Conservation (phyloP, 2,329 filamentous ascomycete genomes). For the Colletotrichum sidae region DNA sequence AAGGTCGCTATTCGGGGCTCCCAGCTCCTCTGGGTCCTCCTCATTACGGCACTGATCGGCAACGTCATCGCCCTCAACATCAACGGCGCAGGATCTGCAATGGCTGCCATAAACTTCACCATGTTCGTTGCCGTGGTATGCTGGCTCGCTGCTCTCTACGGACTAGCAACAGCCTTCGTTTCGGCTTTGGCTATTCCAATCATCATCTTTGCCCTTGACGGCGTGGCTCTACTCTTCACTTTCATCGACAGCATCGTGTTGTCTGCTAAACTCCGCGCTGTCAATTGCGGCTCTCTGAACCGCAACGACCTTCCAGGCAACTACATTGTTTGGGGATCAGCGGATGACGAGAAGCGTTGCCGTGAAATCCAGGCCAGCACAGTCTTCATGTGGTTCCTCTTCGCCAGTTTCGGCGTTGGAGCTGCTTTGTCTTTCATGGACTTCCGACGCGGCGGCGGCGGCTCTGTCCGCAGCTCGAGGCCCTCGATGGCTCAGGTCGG, state of each 20-base stretch:
- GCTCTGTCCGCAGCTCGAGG: constrained; percentile 55
- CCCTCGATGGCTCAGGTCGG: constrained; percentile 70
- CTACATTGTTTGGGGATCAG: constrained; percentile 73
- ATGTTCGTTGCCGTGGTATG: constrained; percentile 77
- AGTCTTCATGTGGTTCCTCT: constrained; percentile 85
- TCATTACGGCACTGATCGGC: constrained; percentile 67
- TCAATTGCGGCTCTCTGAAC: constrained; percentile 69
- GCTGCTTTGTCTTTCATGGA: constrained; percentile 67
- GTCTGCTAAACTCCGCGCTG: constrained; percentile 74
- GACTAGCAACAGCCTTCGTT: constrained; percentile 67
- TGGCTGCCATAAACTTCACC: constrained; percentile 68
- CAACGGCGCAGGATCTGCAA: constrained; percentile 54
- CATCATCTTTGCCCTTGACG: constrained; percentile 67
- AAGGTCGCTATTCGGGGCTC: constrained; percentile 59
- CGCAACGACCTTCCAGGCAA: constrained; percentile 49
- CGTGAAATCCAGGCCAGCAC: constrained; percentile 79
- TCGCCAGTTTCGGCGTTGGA: constrained; percentile 68
- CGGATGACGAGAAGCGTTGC: constrained; percentile 72
- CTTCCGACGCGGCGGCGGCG: constrained; percentile 61
- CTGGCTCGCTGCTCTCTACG: constrained; percentile 74
- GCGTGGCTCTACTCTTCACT: constrained; percentile 72
- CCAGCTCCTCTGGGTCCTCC: constrained; percentile 64
- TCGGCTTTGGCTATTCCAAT: constrained; percentile 64
- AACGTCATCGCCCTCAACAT: constrained; percentile 67
- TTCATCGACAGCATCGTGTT: constrained; percentile 78